phyloP scores from a whole-genome alignment of 1,139 yeast genomes.

The Kodamaea sp. region DNA sequence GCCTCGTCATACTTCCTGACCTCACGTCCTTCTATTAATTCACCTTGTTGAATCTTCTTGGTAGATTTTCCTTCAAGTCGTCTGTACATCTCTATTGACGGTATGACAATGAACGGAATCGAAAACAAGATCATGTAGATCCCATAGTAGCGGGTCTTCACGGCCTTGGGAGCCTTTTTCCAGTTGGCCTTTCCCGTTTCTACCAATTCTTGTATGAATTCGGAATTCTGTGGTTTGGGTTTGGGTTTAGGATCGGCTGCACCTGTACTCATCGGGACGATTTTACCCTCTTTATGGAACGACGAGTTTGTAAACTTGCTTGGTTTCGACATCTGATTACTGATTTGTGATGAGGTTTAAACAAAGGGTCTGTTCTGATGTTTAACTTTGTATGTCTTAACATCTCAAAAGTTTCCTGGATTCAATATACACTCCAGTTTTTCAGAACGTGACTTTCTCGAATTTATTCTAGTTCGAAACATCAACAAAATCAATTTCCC shows the following conservation, averaged over 20 bases:
- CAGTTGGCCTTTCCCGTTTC: constrained; percentile 48
- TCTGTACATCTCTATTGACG: constrained; percentile 38
- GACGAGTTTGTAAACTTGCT: constrained; percentile 27
- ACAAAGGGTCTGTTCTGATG: no score
- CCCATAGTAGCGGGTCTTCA: constrained; percentile 41
- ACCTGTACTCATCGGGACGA: constrained; percentile 15
- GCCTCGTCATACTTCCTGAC: constrained; percentile 39
- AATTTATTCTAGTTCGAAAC: no score
- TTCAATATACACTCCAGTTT: no score
- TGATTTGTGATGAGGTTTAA: no score
- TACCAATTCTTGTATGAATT: constrained; percentile 35
- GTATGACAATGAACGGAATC: constrained; percentile 38
- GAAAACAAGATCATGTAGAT: constrained; percentile 41
- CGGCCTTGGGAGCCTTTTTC: constrained; percentile 46
- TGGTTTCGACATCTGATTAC: no score
- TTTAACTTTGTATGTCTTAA: no score
- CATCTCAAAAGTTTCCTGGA: no score
- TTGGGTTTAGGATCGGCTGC: constrained; percentile 9
- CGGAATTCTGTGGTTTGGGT: constrained; percentile 26
- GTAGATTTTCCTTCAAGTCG: constrained; percentile 46
- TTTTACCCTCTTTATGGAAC: constrained; percentile 33
- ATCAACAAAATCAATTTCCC: no score
- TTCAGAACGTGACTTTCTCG: no score
- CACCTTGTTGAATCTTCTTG: constrained; percentile 46
- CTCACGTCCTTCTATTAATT: constrained; percentile 34